Percentiles rank a stretch among this genome's conserved stretches.
Evolutionary conservation across 75 land plant genomes (phyloP).

Genomic region (Sequoiadendron giganteum): DNA sequence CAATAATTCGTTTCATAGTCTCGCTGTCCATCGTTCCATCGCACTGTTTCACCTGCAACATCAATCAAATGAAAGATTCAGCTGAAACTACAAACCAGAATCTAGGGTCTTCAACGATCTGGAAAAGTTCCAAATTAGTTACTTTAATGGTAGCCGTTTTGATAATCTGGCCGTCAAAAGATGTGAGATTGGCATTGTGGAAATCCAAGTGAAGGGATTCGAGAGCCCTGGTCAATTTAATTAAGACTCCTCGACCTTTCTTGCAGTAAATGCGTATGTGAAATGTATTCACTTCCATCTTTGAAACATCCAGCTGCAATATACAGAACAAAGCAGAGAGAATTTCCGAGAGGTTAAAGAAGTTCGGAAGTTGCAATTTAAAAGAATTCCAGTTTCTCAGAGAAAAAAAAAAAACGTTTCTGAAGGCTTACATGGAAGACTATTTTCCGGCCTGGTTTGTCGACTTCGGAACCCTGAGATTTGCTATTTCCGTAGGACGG

Average conservation of each 20-base stretch:
- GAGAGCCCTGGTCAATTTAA: constrained; percentile 32
- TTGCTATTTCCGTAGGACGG: not conserved
- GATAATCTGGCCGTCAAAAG: constrained; percentile 37
- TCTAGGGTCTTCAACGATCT: not conserved
- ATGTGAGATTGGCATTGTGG: constrained; percentile 29
- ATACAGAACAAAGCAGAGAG: not conserved
- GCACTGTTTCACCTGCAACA: not conserved
- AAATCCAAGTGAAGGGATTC: constrained; percentile 40
- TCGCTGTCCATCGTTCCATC: not conserved
- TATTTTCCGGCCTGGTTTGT: not conserved
- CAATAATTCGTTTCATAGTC: not conserved
- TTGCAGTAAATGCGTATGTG: constrained; percentile 38
- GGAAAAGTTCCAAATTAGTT: not conserved
- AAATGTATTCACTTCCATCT: constrained; percentile 35
- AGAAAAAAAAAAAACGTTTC: not conserved
- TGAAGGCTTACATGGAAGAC: not conserved
- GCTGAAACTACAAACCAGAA: not conserved
- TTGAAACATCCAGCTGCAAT: constrained; percentile 41
- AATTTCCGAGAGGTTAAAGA: no score
- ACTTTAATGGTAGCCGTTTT: constrained; percentile 39
- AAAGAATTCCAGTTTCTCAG: no score
- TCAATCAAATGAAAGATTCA: not conserved
- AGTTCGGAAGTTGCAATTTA: no score
- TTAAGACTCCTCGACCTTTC: constrained; percentile 29
- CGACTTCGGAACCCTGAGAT: not conserved